phyloP scores from a whole-genome alignment of 1,284 basidiomycete genomes.

The Fereydounia khargensis region DNA sequence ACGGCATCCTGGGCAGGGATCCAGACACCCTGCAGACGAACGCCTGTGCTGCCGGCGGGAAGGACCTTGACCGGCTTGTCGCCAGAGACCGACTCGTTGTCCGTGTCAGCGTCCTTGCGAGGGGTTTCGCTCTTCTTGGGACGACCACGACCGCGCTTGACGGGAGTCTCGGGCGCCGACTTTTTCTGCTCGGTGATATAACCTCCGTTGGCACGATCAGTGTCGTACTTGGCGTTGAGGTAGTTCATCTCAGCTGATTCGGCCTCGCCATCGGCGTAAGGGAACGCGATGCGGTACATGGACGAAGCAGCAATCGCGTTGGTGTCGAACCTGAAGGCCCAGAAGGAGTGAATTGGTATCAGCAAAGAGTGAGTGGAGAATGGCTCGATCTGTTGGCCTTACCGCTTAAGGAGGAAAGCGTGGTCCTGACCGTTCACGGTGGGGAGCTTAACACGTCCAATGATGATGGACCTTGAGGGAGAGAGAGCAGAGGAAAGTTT shows the following conservation, averaged over 20 bases:
- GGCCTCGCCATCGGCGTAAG: constrained; percentile 72
- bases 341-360: constrained; percentile 92
- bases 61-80: constrained; percentile 28
- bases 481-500: neutral
- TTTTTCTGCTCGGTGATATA: constrained; percentile 59
- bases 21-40: constrained; percentile 83
- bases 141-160: constrained; percentile 38
- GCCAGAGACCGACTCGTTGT: constrained; percentile 18
- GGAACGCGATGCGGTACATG: constrained; percentile 97
- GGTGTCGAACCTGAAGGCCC: constrained; percentile 92
- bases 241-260: constrained; percentile 82
- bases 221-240: constrained; percentile 76
- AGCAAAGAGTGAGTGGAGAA: neutral
- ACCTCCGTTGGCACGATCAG: constrained; percentile 76
- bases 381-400: no score
- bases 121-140: constrained; percentile 22
- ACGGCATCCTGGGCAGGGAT: constrained; percentile 72
- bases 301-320: constrained; percentile 91
- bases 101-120: constrained; percentile 13
- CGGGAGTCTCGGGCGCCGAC: constrained; percentile 58
- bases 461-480: constrained; percentile 67
- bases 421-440: constrained; percentile 65
- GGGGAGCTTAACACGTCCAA: constrained; percentile 88
- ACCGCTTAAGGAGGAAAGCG: constrained; percentile 65
- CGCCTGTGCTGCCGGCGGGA: constrained; percentile 50